A percentile compares a stretch with the other conserved stretches of the same genome.
Evolutionary conservation across 139 green algal genomes (phyloP).

Genomic region (Monoraphidium neglectum): DNA sequence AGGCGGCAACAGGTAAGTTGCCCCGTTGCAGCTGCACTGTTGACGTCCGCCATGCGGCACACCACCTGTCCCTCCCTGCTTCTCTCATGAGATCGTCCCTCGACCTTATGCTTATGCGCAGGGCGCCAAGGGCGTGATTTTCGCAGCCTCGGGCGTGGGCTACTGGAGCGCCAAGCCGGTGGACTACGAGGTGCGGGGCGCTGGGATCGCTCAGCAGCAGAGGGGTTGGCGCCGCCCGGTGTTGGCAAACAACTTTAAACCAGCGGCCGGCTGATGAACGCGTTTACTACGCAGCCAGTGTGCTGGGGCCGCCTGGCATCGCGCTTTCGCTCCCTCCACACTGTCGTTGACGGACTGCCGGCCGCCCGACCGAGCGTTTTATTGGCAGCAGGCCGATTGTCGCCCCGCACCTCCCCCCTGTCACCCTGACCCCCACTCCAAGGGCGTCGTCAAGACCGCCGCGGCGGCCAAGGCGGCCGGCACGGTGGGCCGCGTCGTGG

Average conservation of each 20-base stretch:
- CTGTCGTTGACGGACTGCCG: no score
- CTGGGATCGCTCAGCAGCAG: not conserved
- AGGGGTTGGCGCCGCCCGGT: no score
- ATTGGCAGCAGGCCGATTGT: not conserved
- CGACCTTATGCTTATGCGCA: not conserved
- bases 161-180: conserved; percentile 55
- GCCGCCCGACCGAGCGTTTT: not conserved
- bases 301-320: no score
- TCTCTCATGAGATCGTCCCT: conserved; percentile 11
- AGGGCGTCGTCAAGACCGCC: conserved; percentile 60
- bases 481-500: conserved; percentile 41
- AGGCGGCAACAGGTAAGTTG: no score
- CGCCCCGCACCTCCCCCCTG: not conserved
- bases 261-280: no score
- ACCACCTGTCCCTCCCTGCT: not conserved
- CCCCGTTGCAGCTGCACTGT: not conserved
- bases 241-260: no score
- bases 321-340: no score
- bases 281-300: no score
- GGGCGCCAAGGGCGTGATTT: conserved; percentile 41
- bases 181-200: conserved; percentile 46
- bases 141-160: conserved; percentile 52
- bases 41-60: not conserved
- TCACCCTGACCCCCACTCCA: not conserved
- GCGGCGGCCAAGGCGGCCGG: conserved; percentile 36